Base-by-base conservation (phyloP, 176 grass and related monocot genomes). In the Paspalum vaginatum region DNA sequence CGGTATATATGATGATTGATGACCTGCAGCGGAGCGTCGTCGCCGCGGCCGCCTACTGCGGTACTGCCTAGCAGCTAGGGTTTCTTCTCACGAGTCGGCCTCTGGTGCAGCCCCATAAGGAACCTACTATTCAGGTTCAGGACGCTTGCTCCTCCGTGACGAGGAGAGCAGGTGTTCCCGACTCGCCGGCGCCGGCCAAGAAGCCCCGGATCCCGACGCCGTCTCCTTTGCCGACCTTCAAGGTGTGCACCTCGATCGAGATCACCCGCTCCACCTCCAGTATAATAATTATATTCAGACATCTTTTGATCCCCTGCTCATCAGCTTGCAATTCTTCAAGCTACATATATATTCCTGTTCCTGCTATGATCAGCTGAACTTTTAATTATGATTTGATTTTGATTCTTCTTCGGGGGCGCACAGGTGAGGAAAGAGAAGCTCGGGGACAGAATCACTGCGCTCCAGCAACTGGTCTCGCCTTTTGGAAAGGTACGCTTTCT, bases 391-490 rank as follows among this genome's bases (percentile, higher is more conserved):
- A 85, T 84, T 84, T 47, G 76, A 61, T 63, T 63, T 64, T 57
- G 63, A 54, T 85, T 70, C 8, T 41, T 51, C 10, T 79, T 5
- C 60, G 8, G 2, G 21, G 7, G 22, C 8, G 45, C 1, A 72
- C 75, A 98, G 95, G 90, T 95, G 70, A 93, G 95, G 81, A 98
- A 98, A 83, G 95, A 98, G 88, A 98, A 95, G 79, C 77, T 98
- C 61, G 95, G 95, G 84, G 95, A 98, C 90, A 92, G 95, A 92
- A 94, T 98, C 90, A 93, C 95, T 85, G 95, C 92, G 32, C 92
- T 98, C 69, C 95, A 98, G 88, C 95, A 98, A 66, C 81, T 98
- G 22, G 95, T 98, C 69, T 94, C 95, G 74, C 95, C 95, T 94
- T 98, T 94, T 83, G 95, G 95, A 95, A 98, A 98, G 95, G 95